Evolutionary conservation across 1,139 yeast species (phyloP), one percentile per base, ranked within the genome.

Genomic region (Pichia sp.): DNA sequence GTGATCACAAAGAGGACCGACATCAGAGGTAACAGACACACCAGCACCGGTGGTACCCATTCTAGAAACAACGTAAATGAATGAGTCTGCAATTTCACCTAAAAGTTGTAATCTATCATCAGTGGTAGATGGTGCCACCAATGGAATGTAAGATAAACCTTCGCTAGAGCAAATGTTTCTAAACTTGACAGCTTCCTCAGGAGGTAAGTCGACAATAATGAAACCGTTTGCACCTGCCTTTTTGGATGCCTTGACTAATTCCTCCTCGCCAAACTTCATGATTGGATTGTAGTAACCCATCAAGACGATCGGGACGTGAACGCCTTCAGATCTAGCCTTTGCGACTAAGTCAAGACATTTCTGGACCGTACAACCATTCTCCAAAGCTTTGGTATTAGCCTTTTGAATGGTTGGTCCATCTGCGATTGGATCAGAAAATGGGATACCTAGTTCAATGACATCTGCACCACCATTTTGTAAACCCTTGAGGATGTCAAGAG

Each of bases 271-370:
- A 57, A 81, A 91, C 51, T 74, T 81, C 60, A 86, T 59, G 45
- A 91, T 77, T 15, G 99, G 99, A 62, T 91, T 91, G 66, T 87
- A 91, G 70, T 91, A 91, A 39, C 99, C 99, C 99, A 91, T 91
- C 41, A 91, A 71, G 35, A 91, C 69, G 39, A 91, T 72, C 21
- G 99, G 99, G 14, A 87, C 76, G 27, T 85, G 77, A 37, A 93
- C 84, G 39, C 98, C 98, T 30, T 69, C 72, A 6, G 62, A 63
- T 63, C 99, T 76, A 20, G 97, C 97, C 48, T 73, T 58, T 39
- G 64, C 60, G 22, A 91, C 85, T 41, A 85, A 59, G 13, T 83
- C 87, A 44, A 91, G 65, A 46, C 84, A 76, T 51, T 69, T 68
- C 8, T 67, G 56, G 42, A 86, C 78, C 22, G 87, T 79, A 42